These are phyloP conservation scores for Asterophora lycoperdoides DNA, from an alignment of 768 basidiomycete species.

Conservation along the genomic window DNA sequence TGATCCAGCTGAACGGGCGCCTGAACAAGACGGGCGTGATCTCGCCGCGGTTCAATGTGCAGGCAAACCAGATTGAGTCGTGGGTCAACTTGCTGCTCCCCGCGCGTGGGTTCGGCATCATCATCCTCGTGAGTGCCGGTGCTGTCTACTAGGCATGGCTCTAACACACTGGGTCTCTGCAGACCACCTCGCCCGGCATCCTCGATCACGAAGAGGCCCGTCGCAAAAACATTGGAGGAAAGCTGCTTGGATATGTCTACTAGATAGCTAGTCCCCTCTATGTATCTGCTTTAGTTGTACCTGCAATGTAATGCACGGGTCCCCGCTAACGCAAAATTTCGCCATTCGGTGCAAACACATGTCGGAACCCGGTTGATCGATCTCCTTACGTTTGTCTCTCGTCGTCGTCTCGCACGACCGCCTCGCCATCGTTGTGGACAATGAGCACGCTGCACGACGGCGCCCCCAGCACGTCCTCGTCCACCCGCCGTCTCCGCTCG, in stretches of 20 bases:
- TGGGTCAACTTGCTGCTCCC: constrained; percentile 98
- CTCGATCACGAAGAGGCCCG: constrained; percentile 99
- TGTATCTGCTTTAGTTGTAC: neutral
- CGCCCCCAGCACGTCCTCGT: constrained; percentile 10
- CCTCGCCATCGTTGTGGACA: too few relatives aligned
- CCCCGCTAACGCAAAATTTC: too few relatives aligned
- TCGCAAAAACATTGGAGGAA: constrained; percentile 96
- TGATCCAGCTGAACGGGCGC: constrained; percentile 96
- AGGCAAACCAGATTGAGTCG: constrained; percentile 84
- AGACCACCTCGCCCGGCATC: constrained; percentile 98
- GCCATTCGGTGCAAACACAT: neutral
- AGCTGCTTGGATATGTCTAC: constrained; percentile 90
- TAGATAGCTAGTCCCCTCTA: constrained; percentile 33
- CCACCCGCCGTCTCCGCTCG: constrained; percentile 12
- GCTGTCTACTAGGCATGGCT: too few relatives aligned
- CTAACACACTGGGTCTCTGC: too few relatives aligned
- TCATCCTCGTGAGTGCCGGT: constrained; percentile 75
- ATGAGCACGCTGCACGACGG: constrained; percentile 9
- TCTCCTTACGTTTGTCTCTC: neutral
- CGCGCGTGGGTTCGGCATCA: constrained; percentile 92
- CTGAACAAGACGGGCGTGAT: constrained; percentile 99
- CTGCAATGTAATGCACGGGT: neutral
- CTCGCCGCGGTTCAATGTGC: constrained; percentile 98
- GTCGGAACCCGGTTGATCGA: neutral
- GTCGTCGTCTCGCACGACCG: too few relatives aligned